Base-by-base conservation (phyloP, 2,329 filamentous ascomycete species). In the Sclerotinia subarctica region DNA sequence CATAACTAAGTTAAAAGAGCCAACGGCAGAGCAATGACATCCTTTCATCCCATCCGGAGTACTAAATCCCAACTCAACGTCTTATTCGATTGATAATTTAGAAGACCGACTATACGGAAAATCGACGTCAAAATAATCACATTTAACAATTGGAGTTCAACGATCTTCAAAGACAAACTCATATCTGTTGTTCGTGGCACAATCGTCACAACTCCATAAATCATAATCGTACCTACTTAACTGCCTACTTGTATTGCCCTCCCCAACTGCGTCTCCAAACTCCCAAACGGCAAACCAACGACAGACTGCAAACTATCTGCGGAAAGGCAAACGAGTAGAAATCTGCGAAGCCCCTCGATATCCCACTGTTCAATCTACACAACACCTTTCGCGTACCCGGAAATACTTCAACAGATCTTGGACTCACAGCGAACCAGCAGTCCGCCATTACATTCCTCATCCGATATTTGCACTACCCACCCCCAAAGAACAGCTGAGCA, bases 381-480 rank as follows among this genome's bases (percentile, higher is more conserved):
- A 10, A 51, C 15, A 21, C 46, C 29, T 26, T 49, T 24, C 15
- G 32, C 59, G 21, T 26, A 62, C 8, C 59, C n/a, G 13, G 15
- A 24, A 38, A 38, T 19, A 49, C 15, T 10, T 3, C 58, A 32
- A 62, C 29, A 19, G 29, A 38, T 46, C 32, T 51, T 17, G 51
- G 56, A 51, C 26, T 49, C 21, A 6, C 26, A 35, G 2, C 44
- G 58, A 60, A 35, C 19, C 44, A 35, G 26, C 44, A 38, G 21
- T 26, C 15, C 46, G 32, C 59, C 46, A 29, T 51, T 51, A 38
- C 59, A 51, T 62, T 62, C 59, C 59, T 51, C 59, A 24, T 62
- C 32, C 32, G 46, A 62, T 62, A 49, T 44, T 49, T 49, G 44
- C 58, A 60, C 58, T 24, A 62, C 46, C 17, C 21, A 51, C 46